These are phyloP conservation scores for Schwanniomyces etchellsii DNA, from an alignment of 1,139 yeast species.

Conservation along the genomic window DNA sequence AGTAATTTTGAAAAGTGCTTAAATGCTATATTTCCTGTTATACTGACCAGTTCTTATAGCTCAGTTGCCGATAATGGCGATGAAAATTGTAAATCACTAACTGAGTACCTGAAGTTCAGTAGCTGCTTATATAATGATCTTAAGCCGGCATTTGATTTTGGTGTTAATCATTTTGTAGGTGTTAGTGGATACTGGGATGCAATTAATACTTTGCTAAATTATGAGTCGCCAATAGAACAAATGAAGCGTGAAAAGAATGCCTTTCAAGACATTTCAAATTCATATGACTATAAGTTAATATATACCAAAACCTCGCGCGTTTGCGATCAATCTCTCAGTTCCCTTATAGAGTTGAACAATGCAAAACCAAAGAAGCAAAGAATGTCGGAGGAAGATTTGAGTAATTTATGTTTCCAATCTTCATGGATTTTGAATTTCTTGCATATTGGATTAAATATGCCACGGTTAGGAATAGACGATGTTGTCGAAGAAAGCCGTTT, in stretches of 20 bases:
- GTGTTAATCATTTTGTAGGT: slow-evolving; percentile 63
- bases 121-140: slow-evolving; percentile 49
- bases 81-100: slow-evolving; percentile 25
- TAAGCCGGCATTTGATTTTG: slow-evolving; percentile 66
- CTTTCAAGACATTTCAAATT: slow-evolving; percentile 7
- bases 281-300: slow-evolving; percentile 35
- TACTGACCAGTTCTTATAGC: slow-evolving; percentile 31
- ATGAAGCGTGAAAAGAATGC: slow-evolving; percentile 1
- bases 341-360: slow-evolving; percentile 35
- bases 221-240: slow-evolving; percentile 10
- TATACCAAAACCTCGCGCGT: slow-evolving; percentile 40
- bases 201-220: slow-evolving; percentile 40
- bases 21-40: slow-evolving; percentile 46
- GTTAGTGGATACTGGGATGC: slow-evolving; percentile 85
- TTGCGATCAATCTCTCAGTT: slow-evolving; percentile 36
- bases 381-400: slow-evolving; percentile 34
- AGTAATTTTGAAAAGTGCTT: slow-evolving; percentile 58
- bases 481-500: slow-evolving; percentile 19
- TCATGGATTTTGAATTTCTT: slow-evolving; percentile 69
- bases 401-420: slow-evolving; percentile 59
- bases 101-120: slow-evolving; percentile 26
- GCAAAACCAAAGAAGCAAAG: slow-evolving; percentile 21
- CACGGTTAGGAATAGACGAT: slow-evolving; percentile 47
- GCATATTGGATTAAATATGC: slow-evolving; percentile 71
- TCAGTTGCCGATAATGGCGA: slow-evolving; percentile 12